Base-by-base conservation (phyloP, 345 rosid genomes). In the Atalantia buxifolia region DNA sequence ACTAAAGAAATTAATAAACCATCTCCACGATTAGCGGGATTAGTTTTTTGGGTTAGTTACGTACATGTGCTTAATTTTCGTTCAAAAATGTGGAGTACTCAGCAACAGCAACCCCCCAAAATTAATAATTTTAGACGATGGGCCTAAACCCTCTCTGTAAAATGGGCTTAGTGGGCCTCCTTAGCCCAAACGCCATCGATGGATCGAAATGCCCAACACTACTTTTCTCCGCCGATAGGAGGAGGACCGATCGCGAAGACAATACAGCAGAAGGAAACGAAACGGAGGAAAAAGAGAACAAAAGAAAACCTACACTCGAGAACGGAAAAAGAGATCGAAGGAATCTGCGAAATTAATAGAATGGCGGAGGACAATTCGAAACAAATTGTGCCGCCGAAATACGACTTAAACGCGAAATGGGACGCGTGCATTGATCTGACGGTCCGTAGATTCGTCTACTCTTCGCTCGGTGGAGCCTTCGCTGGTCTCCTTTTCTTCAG, bases 401-500 rank as follows among this genome's bases (percentile, higher is more conserved):
- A 82, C 83, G 93, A 91, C 72, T 79, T 91, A 50, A 88, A 90
- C 78, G 91, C 97, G 0, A 92, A 96, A 81, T 96, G 97, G 97
- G 97, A 94, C 84, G 91, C 89, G 19, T 96, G 97, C 85, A 74
- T 92, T 83, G 98, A 94, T 86, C 97, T 94, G 77, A 86, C 97
- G 5, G 81, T 89, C 62, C 99, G 97, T 35, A 94, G 98, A 48
- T 83, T 88, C 82, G 89, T 90, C 25, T 96, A 94, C 89, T 89
- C 97, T 6, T 88, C 99, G 79, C 65, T 90, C 76, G 93, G 88
- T 74, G 97, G 99, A 69, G 95, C 92, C 28, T 90, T 92, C 64
- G 86, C 86, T 69, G 98, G 97, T 76, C 93, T 96, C 78, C 94
- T 96, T 16, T 79, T 96, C 81, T 96, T 94, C 94, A 87, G 99